Evolutionary conservation across 805 yeast species (phyloP).

Genomic region (Priceomyces medius): DNA sequence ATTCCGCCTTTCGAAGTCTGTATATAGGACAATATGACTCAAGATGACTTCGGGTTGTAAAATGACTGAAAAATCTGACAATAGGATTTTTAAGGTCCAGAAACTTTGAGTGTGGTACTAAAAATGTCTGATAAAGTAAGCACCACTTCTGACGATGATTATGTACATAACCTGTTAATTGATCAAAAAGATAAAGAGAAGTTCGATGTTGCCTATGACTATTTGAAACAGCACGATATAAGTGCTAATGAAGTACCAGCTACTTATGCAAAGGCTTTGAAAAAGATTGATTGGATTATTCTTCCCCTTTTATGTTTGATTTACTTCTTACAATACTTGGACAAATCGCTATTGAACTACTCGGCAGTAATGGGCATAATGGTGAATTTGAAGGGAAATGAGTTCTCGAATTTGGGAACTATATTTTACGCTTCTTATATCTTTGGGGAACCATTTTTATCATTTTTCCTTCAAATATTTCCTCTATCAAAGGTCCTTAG

Average conservation of each 20-base stretch:
- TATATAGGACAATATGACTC: no score
- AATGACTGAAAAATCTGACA: no score
- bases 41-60: no score
- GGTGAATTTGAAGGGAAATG: slow-evolving; percentile 43
- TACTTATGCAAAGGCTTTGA: slow-evolving; percentile 8
- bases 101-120: no score
- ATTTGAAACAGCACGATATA: slow-evolving; percentile 9
- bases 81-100: no score
- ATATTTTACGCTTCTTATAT: slow-evolving; percentile 55
- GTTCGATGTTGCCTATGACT: slow-evolving; percentile 23
- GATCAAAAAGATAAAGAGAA: slow-evolving; percentile 5
- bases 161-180: neutral
- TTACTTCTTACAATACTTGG: slow-evolving; percentile 58
- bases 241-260: slow-evolving; percentile 3
- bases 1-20: no score
- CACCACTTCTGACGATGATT: no score
- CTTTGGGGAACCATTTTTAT: slow-evolving; percentile 50
- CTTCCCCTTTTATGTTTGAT: slow-evolving; percentile 51
- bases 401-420: slow-evolving; percentile 53
- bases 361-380: slow-evolving; percentile 67
- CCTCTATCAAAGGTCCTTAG: slow-evolving; percentile 56
- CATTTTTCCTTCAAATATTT: slow-evolving; percentile 43
- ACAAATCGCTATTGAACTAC: slow-evolving; percentile 57
- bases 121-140: no score
- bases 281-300: slow-evolving; percentile 49